A percentile compares a stretch with the other conserved stretches of the same genome.
These are phyloP conservation scores for Dictyostelium brefeldianum DNA, from an alignment of 78 protist genomes.

Conservation along the genomic window DNA sequence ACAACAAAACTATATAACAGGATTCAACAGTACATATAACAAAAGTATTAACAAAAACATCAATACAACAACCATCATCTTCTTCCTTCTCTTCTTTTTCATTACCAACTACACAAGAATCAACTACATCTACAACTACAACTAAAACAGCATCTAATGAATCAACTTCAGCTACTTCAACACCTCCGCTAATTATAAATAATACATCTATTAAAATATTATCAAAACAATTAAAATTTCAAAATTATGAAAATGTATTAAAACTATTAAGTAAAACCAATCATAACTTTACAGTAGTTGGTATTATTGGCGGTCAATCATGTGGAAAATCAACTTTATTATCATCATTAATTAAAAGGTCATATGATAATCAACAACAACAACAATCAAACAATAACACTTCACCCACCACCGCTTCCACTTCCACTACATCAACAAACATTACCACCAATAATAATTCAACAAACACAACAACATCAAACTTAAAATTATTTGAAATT, in stretches of 20 bases:
- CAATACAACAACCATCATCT: not conserved
- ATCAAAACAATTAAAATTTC: slow-evolving; percentile 25
- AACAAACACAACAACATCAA: too few species aligned
- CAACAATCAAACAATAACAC: not conserved
- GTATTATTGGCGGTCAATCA: slow-evolving; percentile 67
- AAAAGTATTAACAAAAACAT: slow-evolving; percentile 17
- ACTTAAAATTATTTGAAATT: slow-evolving; percentile 22
- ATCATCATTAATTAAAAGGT: slow-evolving; percentile 34
- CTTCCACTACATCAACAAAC: not conserved
- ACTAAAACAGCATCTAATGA: not conserved
- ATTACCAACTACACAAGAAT: not conserved
- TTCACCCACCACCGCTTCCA: not conserved
- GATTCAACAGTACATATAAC: slow-evolving; percentile 20
- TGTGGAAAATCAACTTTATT: slow-evolving; percentile 63
- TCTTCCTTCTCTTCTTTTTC: too few species aligned
- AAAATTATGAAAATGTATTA: not conserved
- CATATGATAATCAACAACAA: not conserved
- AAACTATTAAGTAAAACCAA: slow-evolving; percentile 7
- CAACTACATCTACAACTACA: not conserved
- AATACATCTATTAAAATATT: slow-evolving; percentile 7
- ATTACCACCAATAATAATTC: not conserved
- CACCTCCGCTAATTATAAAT: not conserved
- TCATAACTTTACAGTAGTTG: slow-evolving; percentile 47
- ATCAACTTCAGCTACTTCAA: not conserved
- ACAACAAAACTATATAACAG: not conserved